A percentile compares a stretch with the other conserved stretches of the same genome.
phyloP scores from a whole-genome alignment of 2,329 filamentous ascomycete genomes.

The Xylaria sp. region DNA sequence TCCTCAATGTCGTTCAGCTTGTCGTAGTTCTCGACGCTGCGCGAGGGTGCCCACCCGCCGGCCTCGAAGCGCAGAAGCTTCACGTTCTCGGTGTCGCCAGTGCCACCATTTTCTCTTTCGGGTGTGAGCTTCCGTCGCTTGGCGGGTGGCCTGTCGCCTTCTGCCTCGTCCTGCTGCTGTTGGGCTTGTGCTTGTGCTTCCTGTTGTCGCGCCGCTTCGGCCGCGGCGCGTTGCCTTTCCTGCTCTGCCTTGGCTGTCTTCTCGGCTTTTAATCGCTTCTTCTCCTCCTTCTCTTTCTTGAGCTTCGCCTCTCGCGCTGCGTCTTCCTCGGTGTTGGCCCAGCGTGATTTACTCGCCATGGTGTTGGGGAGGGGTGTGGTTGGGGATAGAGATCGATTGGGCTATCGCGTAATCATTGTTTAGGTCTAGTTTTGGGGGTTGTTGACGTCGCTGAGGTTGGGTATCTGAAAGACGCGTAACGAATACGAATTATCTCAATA shows the following conservation, averaged over 20 bases:
- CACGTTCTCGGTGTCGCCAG: slow-evolving; percentile 46
- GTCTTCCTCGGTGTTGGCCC: slow-evolving; percentile 88
- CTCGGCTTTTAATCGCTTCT: slow-evolving; percentile 83
- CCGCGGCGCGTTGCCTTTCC: slow-evolving; percentile 46
- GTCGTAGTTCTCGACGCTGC: slow-evolving; percentile 88
- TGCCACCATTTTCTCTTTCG: slow-evolving; percentile 47
- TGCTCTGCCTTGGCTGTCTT: slow-evolving; percentile 79
- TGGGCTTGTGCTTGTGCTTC: slow-evolving; percentile 38
- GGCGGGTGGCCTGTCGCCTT: slow-evolving; percentile 58
- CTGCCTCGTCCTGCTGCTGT: slow-evolving; percentile 42
- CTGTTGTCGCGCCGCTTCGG: slow-evolving; percentile 47
- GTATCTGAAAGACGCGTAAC: not conserved
- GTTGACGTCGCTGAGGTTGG: not conserved
- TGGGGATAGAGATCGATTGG: slow-evolving; percentile 7
- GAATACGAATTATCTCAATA: not conserved
- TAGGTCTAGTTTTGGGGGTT: not conserved
- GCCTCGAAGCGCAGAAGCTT: slow-evolving; percentile 77
- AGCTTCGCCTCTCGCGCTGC: slow-evolving; percentile 75
- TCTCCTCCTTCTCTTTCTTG: slow-evolving; percentile 87
- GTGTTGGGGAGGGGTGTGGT: slow-evolving; percentile 20
- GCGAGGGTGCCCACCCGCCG: slow-evolving; percentile 73
- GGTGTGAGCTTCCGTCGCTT: slow-evolving; percentile 71
- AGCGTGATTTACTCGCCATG: slow-evolving; percentile 81
- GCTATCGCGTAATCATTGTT: slow-evolving; percentile 26
- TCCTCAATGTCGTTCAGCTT: slow-evolving; percentile 97